Evolutionary conservation across 2,329 filamentous ascomycete species (phyloP).

Genomic region (Trichophyton verrucosum): DNA sequence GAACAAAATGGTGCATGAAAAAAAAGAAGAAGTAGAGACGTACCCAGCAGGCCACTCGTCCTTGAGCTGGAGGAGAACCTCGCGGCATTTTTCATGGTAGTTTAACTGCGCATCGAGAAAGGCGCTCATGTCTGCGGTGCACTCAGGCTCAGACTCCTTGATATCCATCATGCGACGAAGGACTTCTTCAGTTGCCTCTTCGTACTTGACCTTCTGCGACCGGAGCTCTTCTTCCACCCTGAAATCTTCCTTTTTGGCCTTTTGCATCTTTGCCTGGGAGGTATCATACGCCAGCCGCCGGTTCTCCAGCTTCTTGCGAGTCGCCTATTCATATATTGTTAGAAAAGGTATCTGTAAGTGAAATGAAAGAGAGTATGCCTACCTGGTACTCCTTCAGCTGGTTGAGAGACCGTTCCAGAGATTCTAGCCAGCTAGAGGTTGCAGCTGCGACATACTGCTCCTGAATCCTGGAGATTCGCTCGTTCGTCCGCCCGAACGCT

Average conservation of each 20-base stretch:
- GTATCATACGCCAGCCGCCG: constrained; percentile 84
- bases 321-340: constrained; percentile 39
- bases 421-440: constrained; percentile 76
- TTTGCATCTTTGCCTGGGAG: constrained; percentile 78
- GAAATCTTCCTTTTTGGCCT: constrained; percentile 88
- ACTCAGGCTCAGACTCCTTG: constrained; percentile 79
- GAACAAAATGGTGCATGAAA: background rate
- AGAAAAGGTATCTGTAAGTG: background rate
- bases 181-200: constrained; percentile 88
- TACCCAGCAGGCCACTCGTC: constrained; percentile 56
- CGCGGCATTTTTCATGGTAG: constrained; percentile 81
- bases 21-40: constrained; percentile 16
- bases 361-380: constrained; percentile 21
- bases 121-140: constrained; percentile 61
- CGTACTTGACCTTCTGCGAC: constrained; percentile 85
- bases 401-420: constrained; percentile 73
- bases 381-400: constrained; percentile 99
- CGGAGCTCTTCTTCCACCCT: constrained; percentile 85
- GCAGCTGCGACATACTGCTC: constrained; percentile 68
- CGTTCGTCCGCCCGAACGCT: constrained; percentile 75
- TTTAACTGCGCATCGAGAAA: constrained; percentile 83
- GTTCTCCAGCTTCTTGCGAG: constrained; percentile 88
- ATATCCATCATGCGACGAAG: constrained; percentile 90
- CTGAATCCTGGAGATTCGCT: constrained; percentile 73
- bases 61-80: constrained; percentile 61